These are phyloP conservation scores for Spirogloea muscicola DNA, from an alignment of 139 green algal species.

Conservation along the genomic window DNA sequence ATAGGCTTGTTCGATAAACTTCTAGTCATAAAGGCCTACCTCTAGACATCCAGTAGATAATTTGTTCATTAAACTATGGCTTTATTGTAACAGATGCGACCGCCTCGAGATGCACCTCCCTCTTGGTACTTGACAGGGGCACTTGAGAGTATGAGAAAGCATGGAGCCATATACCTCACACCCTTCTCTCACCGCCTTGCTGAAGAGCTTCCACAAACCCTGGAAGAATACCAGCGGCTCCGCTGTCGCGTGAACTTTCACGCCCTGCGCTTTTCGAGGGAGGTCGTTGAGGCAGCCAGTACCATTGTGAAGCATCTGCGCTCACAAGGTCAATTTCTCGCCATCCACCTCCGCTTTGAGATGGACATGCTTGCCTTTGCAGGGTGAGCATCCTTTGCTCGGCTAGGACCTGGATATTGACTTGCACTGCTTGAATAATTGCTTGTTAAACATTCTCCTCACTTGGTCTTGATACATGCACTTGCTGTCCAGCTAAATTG, in stretches of 20 bases:
- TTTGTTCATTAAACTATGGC: no score
- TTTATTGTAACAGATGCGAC: constrained; percentile 22
- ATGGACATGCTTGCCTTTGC: constrained; percentile 47
- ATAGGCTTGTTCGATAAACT: no score
- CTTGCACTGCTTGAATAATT: neutral
- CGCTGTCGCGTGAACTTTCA: constrained; percentile 39
- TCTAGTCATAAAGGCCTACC: no score
- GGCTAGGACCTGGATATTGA: neutral
- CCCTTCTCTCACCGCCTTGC: constrained; percentile 27
- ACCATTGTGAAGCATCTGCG: constrained; percentile 9
- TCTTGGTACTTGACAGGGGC: constrained; percentile 7
- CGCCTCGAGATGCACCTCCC: constrained; percentile 21
- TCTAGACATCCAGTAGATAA: no score
- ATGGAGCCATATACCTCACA: constrained; percentile 19
- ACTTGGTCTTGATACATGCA: neutral
- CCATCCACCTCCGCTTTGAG: constrained; percentile 41
- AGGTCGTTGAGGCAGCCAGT: neutral
- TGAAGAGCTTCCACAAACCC: constrained; percentile 13
- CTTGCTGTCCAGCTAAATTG: neutral
- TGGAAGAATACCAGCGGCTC: constrained; percentile 29
- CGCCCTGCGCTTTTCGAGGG: constrained; percentile 25
- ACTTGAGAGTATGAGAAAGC: constrained; percentile 1
- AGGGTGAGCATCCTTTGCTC: constrained; percentile 13
- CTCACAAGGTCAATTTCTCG: constrained; percentile 19
- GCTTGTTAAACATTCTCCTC: neutral